Conservation (phyloP, 495 filamentous ascomycete species). For the Daldinia vernicosa region DNA sequence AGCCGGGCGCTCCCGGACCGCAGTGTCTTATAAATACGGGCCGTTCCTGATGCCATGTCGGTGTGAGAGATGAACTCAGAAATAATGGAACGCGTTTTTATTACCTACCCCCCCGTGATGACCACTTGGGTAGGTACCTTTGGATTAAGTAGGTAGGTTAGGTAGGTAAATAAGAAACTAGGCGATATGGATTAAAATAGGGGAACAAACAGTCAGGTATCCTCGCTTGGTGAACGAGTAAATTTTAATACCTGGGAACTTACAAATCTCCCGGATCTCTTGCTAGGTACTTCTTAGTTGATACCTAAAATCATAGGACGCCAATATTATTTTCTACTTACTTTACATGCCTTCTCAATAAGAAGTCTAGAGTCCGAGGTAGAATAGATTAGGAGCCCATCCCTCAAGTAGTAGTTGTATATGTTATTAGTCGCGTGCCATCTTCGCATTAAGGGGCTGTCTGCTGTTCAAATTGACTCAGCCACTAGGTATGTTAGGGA, state of each 20-base stretch:
- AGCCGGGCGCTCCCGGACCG: not conserved
- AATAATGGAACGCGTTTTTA: not conserved
- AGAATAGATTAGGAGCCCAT: not conserved
- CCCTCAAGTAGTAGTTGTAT: too few relatives aligned
- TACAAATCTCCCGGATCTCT: not conserved
- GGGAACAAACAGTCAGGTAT: not conserved
- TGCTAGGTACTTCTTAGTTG: not conserved
- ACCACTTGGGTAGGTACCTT: not conserved
- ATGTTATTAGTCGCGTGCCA: not conserved
- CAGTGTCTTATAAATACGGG: conserved; percentile 4
- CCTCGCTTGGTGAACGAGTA: not conserved
- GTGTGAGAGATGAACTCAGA: not conserved
- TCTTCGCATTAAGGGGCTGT: not conserved
- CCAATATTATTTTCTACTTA: not conserved
- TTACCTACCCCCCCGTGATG: not conserved
- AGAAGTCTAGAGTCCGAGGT: not conserved
- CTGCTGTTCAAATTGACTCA: not conserved
- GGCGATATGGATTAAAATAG: not conserved
- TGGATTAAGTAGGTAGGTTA: too few relatives aligned
- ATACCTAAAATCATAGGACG: not conserved
- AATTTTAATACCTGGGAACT: not conserved
- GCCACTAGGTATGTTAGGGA: not conserved
- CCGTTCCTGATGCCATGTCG: not conserved
- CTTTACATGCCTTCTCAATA: too few relatives aligned
- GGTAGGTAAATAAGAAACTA: not conserved